A percentile compares a stretch with the other conserved stretches of the same genome.
phyloP scores from a whole-genome alignment of 805 yeast genomes.

The Brettanomyces custersianus region DNA sequence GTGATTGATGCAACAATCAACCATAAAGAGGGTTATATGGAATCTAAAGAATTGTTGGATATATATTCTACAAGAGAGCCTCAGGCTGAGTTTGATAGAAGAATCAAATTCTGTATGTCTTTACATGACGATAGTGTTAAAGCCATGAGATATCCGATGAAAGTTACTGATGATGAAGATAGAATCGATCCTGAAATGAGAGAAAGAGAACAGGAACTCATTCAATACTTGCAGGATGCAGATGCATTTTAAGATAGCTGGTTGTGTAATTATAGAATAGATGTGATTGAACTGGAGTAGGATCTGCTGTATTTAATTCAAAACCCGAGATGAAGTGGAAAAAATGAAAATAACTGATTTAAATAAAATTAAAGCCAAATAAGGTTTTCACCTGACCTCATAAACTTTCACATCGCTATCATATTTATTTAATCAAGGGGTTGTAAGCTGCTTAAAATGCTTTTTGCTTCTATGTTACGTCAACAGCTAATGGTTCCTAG shows the following conservation, averaged over 20 bases:
- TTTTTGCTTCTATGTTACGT: too few species aligned
- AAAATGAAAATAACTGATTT: too few species aligned
- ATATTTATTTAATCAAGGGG: too few species aligned
- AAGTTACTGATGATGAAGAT: conserved; percentile 39
- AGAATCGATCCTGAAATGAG: conserved; percentile 46
- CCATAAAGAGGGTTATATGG: conserved; percentile 86
- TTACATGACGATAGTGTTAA: conserved; percentile 88
- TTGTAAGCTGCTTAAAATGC: too few species aligned
- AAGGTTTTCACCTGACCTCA: too few species aligned
- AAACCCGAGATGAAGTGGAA: too few species aligned
- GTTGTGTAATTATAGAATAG: too few species aligned
- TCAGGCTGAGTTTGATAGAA: conserved; percentile 79
- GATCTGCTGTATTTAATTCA: too few species aligned
- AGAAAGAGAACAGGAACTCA: conserved; percentile 40
- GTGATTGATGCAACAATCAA: conserved; percentile 92
- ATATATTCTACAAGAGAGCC: conserved; percentile 84
- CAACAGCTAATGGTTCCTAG: too few species aligned
- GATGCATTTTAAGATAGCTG: conserved; percentile 31
- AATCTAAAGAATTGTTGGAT: conserved; percentile 78
- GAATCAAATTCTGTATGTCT: conserved; percentile 85
- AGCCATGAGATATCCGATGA: conserved; percentile 87
- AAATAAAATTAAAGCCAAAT: too few species aligned
- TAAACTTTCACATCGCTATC: too few species aligned
- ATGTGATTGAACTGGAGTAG: too few species aligned
- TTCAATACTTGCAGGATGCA: conserved; percentile 37